Conservation (phyloP, 2,329 filamentous ascomycete species). For the Tolypocladium ophioglossoides region DNA sequence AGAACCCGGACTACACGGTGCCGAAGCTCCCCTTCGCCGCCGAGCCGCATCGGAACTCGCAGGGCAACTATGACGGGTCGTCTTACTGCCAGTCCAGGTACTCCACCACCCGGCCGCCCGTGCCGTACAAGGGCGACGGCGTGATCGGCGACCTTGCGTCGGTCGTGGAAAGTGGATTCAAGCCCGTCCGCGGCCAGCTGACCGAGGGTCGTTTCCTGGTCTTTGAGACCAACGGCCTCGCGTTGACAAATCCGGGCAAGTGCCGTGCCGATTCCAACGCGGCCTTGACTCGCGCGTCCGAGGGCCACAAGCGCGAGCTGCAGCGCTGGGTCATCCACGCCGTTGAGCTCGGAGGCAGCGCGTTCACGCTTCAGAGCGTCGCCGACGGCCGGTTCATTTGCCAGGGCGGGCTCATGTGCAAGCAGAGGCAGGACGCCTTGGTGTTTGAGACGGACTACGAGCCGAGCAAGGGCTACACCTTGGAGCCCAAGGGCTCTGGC, state of each 20-base stretch:
- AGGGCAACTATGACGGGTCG: constrained; percentile 35
- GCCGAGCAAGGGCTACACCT: constrained; percentile 9
- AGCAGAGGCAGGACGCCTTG: constrained; percentile 2
- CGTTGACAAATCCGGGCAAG: constrained; percentile 16
- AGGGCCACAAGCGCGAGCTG: constrained; percentile 2
- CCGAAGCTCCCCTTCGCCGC: constrained; percentile 33
- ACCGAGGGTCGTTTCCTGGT: constrained; percentile 45
- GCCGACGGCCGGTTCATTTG: constrained; percentile 11
- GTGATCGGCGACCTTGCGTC: constrained; percentile 25
- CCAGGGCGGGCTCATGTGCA: constrained; percentile 2
- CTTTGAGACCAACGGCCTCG: constrained; percentile 35
- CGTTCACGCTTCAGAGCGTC: constrained; percentile 15
- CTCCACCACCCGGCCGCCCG: constrained; percentile 24
- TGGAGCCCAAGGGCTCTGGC: constrained; percentile 4
- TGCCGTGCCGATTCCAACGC: constrained; percentile 5
- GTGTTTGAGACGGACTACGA: constrained; percentile 9
- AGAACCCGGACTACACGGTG: constrained; percentile 37
- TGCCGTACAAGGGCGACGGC: constrained; percentile 32
- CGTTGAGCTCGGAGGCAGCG: constrained; percentile 10
- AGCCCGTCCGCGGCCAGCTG: constrained; percentile 37
- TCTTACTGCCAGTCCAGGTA: constrained; percentile 31
- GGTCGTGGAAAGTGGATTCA: constrained; percentile 42
- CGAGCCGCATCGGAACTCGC: constrained; percentile 28
- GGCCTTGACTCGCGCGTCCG: constrained; percentile 14
- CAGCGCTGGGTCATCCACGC: constrained; percentile 43